Conservation (phyloP, 192 early-diverging fungal species). For the Rhizophlyctis rosea region DNA sequence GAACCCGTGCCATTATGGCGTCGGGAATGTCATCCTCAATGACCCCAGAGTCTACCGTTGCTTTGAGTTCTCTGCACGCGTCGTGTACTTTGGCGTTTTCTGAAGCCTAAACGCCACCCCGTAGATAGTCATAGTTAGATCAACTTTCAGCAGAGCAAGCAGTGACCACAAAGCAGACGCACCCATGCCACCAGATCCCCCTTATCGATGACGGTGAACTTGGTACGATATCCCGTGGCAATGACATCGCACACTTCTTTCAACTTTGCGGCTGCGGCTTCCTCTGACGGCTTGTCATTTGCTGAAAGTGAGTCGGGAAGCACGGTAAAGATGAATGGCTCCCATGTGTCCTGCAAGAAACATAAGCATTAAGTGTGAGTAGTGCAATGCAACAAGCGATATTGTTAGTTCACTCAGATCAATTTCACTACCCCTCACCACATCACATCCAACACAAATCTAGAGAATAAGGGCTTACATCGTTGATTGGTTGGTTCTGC, state of each 20-base stretch:
- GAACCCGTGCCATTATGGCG: slow-evolving; percentile 33
- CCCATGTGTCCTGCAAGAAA: slow-evolving; percentile 32
- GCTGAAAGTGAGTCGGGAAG: slow-evolving; percentile 21
- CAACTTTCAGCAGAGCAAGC: not conserved
- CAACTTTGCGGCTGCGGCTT: not conserved
- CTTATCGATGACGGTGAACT: slow-evolving; percentile 38
- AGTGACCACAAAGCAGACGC: slow-evolving; percentile 2
- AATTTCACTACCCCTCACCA: not conserved
- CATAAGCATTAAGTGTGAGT: not conserved
- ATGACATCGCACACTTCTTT: slow-evolving; percentile 29
- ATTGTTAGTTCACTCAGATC: not conserved
- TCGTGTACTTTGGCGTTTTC: slow-evolving; percentile 45
- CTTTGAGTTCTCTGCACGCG: slow-evolving; percentile 46
- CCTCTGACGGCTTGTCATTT: not conserved
- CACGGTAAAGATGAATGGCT: slow-evolving; percentile 32
- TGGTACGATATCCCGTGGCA: slow-evolving; percentile 33
- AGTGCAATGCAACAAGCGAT: slow-evolving; percentile 1
- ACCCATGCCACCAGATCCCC: slow-evolving; percentile 45
- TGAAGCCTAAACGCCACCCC: slow-evolving; percentile 22
- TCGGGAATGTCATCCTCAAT: slow-evolving; percentile 36
- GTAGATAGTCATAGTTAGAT: not conserved
- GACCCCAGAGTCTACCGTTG: slow-evolving; percentile 35
- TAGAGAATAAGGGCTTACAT: slow-evolving; percentile 24
- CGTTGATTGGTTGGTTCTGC: slow-evolving; percentile 21
- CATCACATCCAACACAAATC: not conserved